Percentiles rank a stretch among this genome's conserved stretches.
These are phyloP conservation scores for Coemansia sp. DNA, from an alignment of 192 early-diverging fungal species.

Conservation along the genomic window DNA sequence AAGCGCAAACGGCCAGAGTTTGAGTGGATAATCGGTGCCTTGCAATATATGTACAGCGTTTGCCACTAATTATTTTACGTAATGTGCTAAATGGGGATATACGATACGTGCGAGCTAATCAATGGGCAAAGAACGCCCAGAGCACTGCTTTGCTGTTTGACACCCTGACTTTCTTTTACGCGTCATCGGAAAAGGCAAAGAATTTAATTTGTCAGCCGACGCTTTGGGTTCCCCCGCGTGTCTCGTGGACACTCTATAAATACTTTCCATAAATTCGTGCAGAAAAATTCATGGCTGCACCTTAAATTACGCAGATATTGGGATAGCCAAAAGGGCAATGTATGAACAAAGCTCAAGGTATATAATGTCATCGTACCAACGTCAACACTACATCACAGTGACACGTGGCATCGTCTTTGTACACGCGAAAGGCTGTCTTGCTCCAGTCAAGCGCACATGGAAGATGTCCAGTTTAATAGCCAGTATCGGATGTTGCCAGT, in stretches of 20 bases:
- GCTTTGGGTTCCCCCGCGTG: background rate
- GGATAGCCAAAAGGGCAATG: no score
- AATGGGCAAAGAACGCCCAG: background rate
- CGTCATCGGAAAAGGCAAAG: background rate
- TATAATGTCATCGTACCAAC: background rate
- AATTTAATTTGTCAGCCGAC: background rate
- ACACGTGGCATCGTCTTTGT: background rate
- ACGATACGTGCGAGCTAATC: background rate
- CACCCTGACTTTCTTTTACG: background rate
- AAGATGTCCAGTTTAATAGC: background rate
- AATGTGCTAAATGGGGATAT: background rate
- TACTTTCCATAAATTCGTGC: background rate
- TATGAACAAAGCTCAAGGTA: no score
- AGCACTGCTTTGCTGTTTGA: background rate
- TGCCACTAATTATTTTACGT: background rate
- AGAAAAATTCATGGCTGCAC: background rate
- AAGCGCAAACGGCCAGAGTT: no score
- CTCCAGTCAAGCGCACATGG: background rate
- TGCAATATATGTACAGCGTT: background rate
- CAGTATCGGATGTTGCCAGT: background rate
- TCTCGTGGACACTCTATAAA: background rate
- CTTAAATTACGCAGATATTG: background rate
- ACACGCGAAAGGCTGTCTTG: background rate
- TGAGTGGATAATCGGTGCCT: background rate
- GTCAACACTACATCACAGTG: background rate